phyloP scores from a whole-genome alignment of 306 rosid species.

The Lupinus albus region DNA sequence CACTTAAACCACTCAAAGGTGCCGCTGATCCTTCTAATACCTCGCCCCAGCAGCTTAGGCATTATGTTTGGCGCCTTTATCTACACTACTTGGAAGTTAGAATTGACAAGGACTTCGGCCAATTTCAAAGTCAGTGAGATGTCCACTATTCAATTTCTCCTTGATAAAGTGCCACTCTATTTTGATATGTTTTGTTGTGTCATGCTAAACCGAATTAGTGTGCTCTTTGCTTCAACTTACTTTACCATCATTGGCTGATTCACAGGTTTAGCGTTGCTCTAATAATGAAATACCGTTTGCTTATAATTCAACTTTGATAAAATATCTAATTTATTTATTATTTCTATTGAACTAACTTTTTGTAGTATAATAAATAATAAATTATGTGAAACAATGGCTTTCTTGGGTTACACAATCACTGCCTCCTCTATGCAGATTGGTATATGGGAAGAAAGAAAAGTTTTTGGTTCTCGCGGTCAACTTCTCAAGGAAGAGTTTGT shows the following conservation, averaged over 20 bases:
- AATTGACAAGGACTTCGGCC: no score
- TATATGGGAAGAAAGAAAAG: slow-evolving; percentile 98
- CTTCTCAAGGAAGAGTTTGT: slow-evolving; percentile 84
- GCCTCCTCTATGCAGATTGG: slow-evolving; percentile 56
- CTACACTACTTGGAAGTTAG: no score
- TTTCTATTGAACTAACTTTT: slow-evolving; percentile 21
- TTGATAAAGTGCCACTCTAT: no score
- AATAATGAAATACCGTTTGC: slow-evolving; percentile 2
- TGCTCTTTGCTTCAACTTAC: slow-evolving; percentile 13
- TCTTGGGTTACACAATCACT: slow-evolving; percentile 20
- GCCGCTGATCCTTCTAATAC: no score
- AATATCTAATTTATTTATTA: slow-evolving; percentile 23
- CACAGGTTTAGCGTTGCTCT: slow-evolving; percentile 13
- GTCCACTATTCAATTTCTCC: no score
- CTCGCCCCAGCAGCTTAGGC: no score
- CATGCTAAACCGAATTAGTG: neutral
- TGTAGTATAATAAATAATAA: slow-evolving; percentile 7
- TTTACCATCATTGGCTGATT: slow-evolving; percentile 4
- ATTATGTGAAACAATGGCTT: slow-evolving; percentile 36
- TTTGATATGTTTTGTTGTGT: no score
- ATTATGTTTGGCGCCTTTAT: no score
- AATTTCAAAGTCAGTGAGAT: no score
- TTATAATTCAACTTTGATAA: slow-evolving; percentile 3
- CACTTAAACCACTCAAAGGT: no score
- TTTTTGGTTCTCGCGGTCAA: slow-evolving; percentile 97